These are phyloP conservation scores for Kwoniella heveanensis DNA, from an alignment of 768 basidiomycete species.

Conservation along the genomic window DNA sequence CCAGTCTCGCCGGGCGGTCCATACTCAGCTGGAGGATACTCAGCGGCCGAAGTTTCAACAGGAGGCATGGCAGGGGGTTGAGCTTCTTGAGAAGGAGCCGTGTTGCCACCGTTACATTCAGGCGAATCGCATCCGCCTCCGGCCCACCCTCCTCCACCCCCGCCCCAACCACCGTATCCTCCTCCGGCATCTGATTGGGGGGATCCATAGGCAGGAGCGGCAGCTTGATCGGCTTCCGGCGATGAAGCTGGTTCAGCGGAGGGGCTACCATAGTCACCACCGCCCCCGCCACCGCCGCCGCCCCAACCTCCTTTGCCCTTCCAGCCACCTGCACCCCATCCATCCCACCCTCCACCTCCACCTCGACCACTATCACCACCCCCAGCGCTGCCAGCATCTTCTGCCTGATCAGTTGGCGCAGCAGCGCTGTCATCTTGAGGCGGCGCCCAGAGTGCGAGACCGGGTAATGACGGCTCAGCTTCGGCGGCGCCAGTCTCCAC, in stretches of 20 bases:
- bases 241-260: background rate
- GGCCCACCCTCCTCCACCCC: background rate
- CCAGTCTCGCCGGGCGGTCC: background rate
- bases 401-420: conserved; percentile 1
- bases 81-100: background rate
- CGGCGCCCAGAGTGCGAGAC: conserved; percentile 5
- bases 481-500: background rate
- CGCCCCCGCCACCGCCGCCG: conserved; percentile 1
- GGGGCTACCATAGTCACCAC: background rate
- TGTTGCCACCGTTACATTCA: background rate
- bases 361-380: background rate
- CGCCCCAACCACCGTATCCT: background rate
- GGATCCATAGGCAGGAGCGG: background rate
- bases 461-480: background rate
- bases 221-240: background rate
- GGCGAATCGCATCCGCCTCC: background rate
- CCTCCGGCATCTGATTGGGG: background rate
- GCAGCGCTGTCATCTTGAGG: background rate
- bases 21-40: background rate
- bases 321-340: conserved; percentile 5
- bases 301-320: background rate
- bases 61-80: background rate
- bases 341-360: background rate
- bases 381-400: too few relatives aligned
- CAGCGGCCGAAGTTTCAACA: background rate